Percentiles rank a stretch among this genome's conserved stretches.
Conservation (phyloP, 2,329 filamentous ascomycete genomes). For the Epichloe sp. region DNA sequence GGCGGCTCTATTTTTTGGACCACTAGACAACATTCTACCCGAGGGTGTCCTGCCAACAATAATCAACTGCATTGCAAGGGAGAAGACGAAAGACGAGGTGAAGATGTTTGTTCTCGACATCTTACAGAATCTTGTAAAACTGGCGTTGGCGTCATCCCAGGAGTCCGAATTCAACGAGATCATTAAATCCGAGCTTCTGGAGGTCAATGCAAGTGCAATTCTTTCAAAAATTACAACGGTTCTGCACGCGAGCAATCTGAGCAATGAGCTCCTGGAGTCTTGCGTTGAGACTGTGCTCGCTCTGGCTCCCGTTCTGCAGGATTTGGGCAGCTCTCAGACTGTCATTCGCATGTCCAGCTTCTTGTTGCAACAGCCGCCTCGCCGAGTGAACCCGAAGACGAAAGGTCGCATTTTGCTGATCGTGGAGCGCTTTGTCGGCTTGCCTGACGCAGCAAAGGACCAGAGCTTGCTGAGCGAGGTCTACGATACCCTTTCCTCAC, state of each 20-base stretch:
- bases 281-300: slow-evolving; percentile 70
- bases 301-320: slow-evolving; percentile 56
- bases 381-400: slow-evolving; percentile 66
- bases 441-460: slow-evolving; percentile 32
- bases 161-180: slow-evolving; percentile 44
- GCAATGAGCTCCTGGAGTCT: slow-evolving; percentile 64
- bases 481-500: slow-evolving; percentile 60
- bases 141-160: slow-evolving; percentile 40
- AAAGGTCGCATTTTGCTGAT: slow-evolving; percentile 73
- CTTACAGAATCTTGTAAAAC: slow-evolving; percentile 52
- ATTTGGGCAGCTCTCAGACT: slow-evolving; percentile 56
- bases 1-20: slow-evolving; percentile 52
- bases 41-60: slow-evolving; percentile 56
- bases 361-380: slow-evolving; percentile 72
- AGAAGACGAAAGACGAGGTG: slow-evolving; percentile 74
- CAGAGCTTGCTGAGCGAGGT: slow-evolving; percentile 45
- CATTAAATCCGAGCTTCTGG: slow-evolving; percentile 42
- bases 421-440: slow-evolving; percentile 64
- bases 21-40: slow-evolving; percentile 29
- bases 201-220: slow-evolving; percentile 44
- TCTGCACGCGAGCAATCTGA: slow-evolving; percentile 45
- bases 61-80: slow-evolving; percentile 56
- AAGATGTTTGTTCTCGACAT: slow-evolving; percentile 71
- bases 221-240: slow-evolving; percentile 56
- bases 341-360: slow-evolving; percentile 70